phyloP scores from a whole-genome alignment of 495 filamentous ascomycete species.

The Trichoderma gamsii region DNA sequence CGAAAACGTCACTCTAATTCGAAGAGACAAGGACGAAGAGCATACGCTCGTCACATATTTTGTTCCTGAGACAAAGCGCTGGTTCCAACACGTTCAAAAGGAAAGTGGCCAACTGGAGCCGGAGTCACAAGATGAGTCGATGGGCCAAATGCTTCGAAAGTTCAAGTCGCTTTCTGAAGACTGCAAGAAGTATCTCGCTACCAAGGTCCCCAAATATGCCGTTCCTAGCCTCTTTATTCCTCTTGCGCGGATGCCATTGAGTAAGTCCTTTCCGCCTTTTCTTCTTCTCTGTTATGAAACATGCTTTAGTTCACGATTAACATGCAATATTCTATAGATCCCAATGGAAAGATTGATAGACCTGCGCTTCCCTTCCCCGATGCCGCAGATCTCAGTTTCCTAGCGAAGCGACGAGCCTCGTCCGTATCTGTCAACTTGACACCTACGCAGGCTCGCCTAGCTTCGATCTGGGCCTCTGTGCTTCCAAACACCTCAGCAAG shows the following conservation, averaged over 20 bases:
- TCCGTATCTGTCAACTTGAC: slow-evolving; percentile 16
- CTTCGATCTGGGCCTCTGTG: slow-evolving; percentile 47
- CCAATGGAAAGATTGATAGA: slow-evolving; percentile 77
- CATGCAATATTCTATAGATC: slow-evolving; percentile 40
- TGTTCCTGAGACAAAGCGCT: slow-evolving; percentile 64
- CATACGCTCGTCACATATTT: slow-evolving; percentile 71
- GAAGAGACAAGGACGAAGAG: slow-evolving; percentile 74
- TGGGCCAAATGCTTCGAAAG: slow-evolving; percentile 49
- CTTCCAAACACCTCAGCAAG: slow-evolving; percentile 22
- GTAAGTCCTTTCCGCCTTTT: slow-evolving; percentile 36
- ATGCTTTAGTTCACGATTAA: neutral
- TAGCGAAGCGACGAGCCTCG: slow-evolving; percentile 16
- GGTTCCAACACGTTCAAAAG: slow-evolving; percentile 50
- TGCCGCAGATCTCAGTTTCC: slow-evolving; percentile 29
- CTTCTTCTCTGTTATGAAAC: neutral
- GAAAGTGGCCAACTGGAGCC: neutral
- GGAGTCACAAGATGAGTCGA: slow-evolving; percentile 31
- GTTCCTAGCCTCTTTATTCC: slow-evolving; percentile 42
- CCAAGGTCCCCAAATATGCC: slow-evolving; percentile 66
- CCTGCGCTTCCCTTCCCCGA: slow-evolving; percentile 73
- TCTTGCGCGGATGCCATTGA: slow-evolving; percentile 58
- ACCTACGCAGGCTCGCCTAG: slow-evolving; percentile 52
- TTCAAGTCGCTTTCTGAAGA: slow-evolving; percentile 47
- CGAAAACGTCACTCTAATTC: slow-evolving; percentile 69
- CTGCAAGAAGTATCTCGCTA: slow-evolving; percentile 56